Conservation (phyloP, 805 yeast genomes). For the Schizosaccharomyces octosporus region DNA sequence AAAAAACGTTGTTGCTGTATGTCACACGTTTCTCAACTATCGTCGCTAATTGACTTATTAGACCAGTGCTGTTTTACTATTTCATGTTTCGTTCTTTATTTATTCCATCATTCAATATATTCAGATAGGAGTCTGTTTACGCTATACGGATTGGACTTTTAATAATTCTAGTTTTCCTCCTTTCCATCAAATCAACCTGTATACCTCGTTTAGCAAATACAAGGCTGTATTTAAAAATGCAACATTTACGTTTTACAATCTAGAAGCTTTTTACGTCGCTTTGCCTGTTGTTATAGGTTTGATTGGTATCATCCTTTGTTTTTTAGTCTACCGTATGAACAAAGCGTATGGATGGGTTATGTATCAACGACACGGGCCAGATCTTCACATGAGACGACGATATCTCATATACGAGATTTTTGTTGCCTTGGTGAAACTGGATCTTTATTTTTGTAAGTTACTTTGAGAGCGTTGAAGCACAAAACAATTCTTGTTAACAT, state of each 20-base stretch:
- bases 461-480: not conserved
- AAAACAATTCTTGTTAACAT: not conserved
- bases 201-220: not conserved
- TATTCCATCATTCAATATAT: no score
- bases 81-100: no score
- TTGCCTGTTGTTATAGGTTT: slow-evolving; percentile 20
- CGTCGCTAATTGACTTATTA: no score
- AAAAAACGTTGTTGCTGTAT: not conserved
- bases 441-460: slow-evolving; percentile 19
- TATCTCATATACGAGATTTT: slow-evolving; percentile 20
- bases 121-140: not conserved
- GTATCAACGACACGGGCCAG: slow-evolving; percentile 25
- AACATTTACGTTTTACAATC: not conserved
- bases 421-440: slow-evolving; percentile 17
- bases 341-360: slow-evolving; percentile 23
- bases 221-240: not conserved
- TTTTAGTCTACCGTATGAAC: slow-evolving; percentile 16
- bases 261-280: slow-evolving; percentile 19
- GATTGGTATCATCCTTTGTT: slow-evolving; percentile 15
- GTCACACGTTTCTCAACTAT: not conserved
- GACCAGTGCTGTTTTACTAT: no score
- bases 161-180: slow-evolving; percentile 11
- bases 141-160: slow-evolving; percentile 9
- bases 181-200: not conserved
- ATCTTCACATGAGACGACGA: slow-evolving; percentile 17